phyloP scores from a whole-genome alignment of 1,284 basidiomycete genomes.

The Puccinia sorghi region DNA sequence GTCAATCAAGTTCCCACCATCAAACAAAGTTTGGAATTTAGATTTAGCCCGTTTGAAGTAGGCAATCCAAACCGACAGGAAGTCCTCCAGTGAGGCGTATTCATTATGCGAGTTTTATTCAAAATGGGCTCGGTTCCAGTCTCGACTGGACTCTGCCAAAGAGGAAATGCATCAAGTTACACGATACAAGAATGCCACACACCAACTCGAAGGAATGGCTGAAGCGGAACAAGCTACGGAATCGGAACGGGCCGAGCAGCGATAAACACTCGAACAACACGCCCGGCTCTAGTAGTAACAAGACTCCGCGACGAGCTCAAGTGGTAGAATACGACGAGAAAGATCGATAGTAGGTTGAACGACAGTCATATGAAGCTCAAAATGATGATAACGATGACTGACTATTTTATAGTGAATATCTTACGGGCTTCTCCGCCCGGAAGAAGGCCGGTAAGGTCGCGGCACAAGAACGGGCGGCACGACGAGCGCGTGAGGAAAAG shows the following conservation, averaged over 20 bases:
- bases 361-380: background rate
- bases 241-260: background rate
- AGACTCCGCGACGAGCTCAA: background rate
- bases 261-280: no score
- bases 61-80: no score
- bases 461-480: constrained; percentile 20
- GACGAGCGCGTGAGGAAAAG: constrained; percentile 28
- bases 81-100: no score
- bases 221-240: constrained; percentile 6
- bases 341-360: constrained; percentile 9
- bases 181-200: background rate
- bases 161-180: no score
- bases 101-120: no score
- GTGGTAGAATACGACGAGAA: constrained; percentile 22
- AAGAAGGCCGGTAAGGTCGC: constrained; percentile 36
- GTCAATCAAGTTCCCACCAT: no score
- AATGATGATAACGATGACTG: background rate
- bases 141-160: no score
- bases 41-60: no score
- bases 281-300: no score
- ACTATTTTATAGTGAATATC: constrained; percentile 25
- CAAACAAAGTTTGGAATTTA: no score
- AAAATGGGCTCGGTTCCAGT: no score
- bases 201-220: constrained; percentile 20
- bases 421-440: constrained; percentile 39